A percentile compares a stretch with the other conserved stretches of the same genome.
Evolutionary conservation across 2,329 filamentous ascomycete genomes (phyloP).

Genomic region (Botrytis squamosa): DNA sequence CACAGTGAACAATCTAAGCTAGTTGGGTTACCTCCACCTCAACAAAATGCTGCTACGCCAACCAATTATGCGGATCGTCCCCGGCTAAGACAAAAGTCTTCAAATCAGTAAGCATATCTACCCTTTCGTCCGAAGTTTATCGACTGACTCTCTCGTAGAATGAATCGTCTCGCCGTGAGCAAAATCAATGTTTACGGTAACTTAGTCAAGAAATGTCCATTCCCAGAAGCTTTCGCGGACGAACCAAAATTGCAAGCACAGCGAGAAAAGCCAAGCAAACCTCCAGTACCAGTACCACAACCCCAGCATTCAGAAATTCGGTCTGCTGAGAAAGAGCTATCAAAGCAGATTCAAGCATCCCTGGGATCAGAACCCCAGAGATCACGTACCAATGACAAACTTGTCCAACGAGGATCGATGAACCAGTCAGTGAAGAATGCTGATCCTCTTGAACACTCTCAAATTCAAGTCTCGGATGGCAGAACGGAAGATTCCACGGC

Average conservation of each 20-base stretch:
- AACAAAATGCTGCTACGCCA: background rate
- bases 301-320: background rate
- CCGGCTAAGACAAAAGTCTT: background rate
- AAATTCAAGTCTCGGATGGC: background rate
- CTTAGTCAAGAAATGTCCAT: background rate
- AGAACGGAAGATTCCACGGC: background rate
- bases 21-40: background rate
- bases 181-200: constrained; percentile 2
- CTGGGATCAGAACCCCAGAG: background rate
- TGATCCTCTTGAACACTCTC: background rate
- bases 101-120: background rate
- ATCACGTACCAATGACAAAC: background rate
- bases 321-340: background rate
- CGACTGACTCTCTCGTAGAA: background rate
- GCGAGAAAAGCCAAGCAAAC: background rate
- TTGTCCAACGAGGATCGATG: background rate
- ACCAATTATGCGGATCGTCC: background rate
- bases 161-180: background rate
- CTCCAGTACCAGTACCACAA: background rate
- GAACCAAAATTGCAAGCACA: background rate
- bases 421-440: background rate
- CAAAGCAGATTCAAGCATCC: background rate
- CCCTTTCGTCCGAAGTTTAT: background rate
- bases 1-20: background rate
- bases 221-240: background rate